Percentiles rank a stretch among this genome's conserved stretches.
Conservation (phyloP, 371 early-diverging fungal species). For the Nematocida displodere region DNA sequence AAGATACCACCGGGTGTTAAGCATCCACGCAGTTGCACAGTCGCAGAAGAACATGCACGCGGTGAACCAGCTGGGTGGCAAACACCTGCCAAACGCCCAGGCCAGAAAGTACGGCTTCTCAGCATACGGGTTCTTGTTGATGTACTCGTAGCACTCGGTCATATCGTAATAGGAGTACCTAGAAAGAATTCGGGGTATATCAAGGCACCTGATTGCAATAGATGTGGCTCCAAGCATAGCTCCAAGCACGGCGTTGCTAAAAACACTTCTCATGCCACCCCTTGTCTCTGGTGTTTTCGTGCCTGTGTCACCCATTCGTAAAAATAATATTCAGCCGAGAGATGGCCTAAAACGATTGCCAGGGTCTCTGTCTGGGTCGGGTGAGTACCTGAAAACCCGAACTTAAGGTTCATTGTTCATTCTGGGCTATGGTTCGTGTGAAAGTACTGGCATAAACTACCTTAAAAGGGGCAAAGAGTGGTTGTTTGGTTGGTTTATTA, state of each 20-base stretch:
- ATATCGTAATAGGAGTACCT: constrained; percentile 29
- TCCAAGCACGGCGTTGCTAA: neutral
- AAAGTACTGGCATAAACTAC: too few relatives aligned
- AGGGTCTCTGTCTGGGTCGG: too few relatives aligned
- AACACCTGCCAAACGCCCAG: neutral
- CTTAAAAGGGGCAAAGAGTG: too few relatives aligned
- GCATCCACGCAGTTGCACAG: neutral
- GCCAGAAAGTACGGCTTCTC: neutral
- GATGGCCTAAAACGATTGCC: too few relatives aligned
- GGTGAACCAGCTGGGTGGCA: neutral
- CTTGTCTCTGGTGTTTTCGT: too few relatives aligned
- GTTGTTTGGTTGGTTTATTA: too few relatives aligned
- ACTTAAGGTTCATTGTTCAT: too few relatives aligned
- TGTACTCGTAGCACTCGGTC: constrained; percentile 14
- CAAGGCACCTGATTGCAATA: neutral
- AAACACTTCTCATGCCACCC: too few relatives aligned
- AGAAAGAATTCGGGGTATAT: neutral
- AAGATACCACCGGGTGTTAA: neutral
- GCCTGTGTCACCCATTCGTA: too few relatives aligned
- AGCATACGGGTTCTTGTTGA: constrained; percentile 22
- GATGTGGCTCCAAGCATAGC: neutral
- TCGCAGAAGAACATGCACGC: neutral
- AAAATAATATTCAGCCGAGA: too few relatives aligned
- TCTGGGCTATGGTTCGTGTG: too few relatives aligned
- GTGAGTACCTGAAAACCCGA: too few relatives aligned